Percentiles rank a stretch among this genome's conserved stretches.
Conservation (phyloP, 176 grass and related monocot species). For the Miscanthus lutarioriparius region DNA sequence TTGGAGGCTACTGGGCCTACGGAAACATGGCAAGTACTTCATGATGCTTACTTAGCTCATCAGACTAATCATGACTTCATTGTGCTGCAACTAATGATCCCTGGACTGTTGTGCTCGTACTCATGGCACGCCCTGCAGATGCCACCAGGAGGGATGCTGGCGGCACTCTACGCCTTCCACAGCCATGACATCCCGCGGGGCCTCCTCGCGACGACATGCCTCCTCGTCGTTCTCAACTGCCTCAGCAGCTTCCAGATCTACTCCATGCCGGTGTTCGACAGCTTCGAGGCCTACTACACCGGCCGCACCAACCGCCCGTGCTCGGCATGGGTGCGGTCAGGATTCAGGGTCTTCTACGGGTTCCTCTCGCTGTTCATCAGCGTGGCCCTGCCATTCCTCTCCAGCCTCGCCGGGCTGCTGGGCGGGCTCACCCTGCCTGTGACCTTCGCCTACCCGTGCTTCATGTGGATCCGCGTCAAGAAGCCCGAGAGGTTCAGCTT, state of each 20-base stretch:
- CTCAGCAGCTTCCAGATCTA: constrained; percentile 99
- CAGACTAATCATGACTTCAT: neutral
- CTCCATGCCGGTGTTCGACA: constrained; percentile 97
- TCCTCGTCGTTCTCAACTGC: constrained; percentile 95
- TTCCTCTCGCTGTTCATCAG: constrained; percentile 93
- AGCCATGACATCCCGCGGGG: constrained; percentile 69
- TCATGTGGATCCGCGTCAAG: constrained; percentile 98
- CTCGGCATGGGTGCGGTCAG: constrained; percentile 78
- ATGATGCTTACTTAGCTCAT: constrained; percentile 11
- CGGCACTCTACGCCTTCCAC: constrained; percentile 84
- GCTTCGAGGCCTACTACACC: constrained; percentile 87
- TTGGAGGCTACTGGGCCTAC: constrained; percentile 96
- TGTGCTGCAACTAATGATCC: constrained; percentile 24
- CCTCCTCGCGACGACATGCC: constrained; percentile 70
- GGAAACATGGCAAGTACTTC: constrained; percentile 83
- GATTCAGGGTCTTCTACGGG: constrained; percentile 87
- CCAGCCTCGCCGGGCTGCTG: constrained; percentile 80
- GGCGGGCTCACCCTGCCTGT: constrained; percentile 84
- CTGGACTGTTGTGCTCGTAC: constrained; percentile 18
- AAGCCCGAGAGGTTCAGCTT: constrained; percentile 80
- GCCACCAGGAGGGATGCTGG: constrained; percentile 81
- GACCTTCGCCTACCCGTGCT: constrained; percentile 93
- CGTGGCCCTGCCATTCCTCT: constrained; percentile 84
- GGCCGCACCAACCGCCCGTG: constrained; percentile 91
- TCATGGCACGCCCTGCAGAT: constrained; percentile 54